These are phyloP conservation scores for Phanerochaete sordida DNA, from an alignment of 768 basidiomycete species.

Conservation along the genomic window DNA sequence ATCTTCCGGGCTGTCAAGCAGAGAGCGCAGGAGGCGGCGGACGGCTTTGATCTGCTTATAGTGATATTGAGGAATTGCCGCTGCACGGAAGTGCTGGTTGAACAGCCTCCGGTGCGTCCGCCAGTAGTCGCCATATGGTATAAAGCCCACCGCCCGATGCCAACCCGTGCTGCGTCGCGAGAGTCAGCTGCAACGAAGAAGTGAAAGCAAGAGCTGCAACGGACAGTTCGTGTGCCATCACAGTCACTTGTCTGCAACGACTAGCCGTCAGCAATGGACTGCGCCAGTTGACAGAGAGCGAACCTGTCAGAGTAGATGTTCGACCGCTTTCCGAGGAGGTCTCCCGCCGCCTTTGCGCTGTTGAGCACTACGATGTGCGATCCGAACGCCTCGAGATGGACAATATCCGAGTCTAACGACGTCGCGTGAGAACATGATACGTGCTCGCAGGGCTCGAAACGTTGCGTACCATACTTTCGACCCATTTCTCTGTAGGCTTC, in stretches of 20 bases:
- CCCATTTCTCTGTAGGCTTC: conserved; percentile 21
- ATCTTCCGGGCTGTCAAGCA: not conserved
- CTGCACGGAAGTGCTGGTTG: conserved; percentile 4
- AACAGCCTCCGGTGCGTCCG: conserved; percentile 1
- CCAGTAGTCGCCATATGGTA: conserved; percentile 1
- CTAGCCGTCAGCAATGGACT: not conserved
- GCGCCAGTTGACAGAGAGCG: not conserved
- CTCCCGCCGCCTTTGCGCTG: not conserved
- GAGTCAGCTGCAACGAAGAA: not conserved
- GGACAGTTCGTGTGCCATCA: not conserved
- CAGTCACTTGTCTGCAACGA: not conserved
- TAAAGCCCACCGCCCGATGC: not conserved
- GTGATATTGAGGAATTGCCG: not conserved
- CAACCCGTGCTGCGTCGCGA: not conserved
- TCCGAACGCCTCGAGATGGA: not conserved
- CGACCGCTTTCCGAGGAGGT: conserved; percentile 1
- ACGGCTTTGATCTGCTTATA: not conserved
- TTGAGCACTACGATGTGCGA: not conserved
- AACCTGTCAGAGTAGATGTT: conserved; percentile 1
- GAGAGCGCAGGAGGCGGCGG: not conserved
- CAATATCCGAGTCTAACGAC: not conserved
- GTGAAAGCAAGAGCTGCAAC: not conserved
- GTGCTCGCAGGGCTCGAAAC: not conserved
- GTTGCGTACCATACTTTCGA: conserved; percentile 18
- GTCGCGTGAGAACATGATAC: not conserved